These are phyloP conservation scores for Phanerodontia chrysosporium DNA, from an alignment of 768 basidiomycete species.

Conservation along the genomic window DNA sequence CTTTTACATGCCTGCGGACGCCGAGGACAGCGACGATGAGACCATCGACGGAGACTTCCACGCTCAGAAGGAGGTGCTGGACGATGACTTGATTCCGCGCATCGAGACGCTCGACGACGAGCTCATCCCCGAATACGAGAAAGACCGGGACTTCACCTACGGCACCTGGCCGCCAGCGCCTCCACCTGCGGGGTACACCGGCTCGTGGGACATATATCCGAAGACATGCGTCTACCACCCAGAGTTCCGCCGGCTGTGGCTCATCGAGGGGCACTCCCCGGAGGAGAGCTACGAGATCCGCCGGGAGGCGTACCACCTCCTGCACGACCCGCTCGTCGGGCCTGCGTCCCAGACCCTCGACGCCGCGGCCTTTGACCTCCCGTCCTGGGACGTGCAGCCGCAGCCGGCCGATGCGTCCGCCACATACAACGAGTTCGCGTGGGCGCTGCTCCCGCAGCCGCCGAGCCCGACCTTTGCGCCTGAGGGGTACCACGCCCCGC, in stretches of 20 bases:
- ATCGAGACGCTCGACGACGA: neutral
- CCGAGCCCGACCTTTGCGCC: neutral
- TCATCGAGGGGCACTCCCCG: neutral
- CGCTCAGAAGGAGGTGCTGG: too few relatives aligned
- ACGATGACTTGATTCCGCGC: too few relatives aligned
- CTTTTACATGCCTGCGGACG: neutral
- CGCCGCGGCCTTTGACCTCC: too few relatives aligned
- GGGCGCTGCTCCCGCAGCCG: neutral
- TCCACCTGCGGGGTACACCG: neutral
- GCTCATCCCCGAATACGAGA: neutral
- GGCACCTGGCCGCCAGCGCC: neutral
- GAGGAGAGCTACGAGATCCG: neutral
- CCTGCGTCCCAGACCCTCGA: too few relatives aligned
- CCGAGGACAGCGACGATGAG: neutral
- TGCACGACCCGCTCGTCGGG: neutral
- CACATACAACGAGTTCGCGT: neutral
- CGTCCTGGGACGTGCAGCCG: neutral
- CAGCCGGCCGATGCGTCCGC: neutral
- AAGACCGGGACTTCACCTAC: neutral
- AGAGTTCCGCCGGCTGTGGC: neutral
- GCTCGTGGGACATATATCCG: neutral
- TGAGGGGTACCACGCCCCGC: neutral
- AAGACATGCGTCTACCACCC: neutral
- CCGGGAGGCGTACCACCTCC: neutral
- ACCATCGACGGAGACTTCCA: too few relatives aligned